These are phyloP conservation scores for Myriosclerotinia scirpicola DNA, from an alignment of 2,329 filamentous ascomycete species.

Conservation along the genomic window DNA sequence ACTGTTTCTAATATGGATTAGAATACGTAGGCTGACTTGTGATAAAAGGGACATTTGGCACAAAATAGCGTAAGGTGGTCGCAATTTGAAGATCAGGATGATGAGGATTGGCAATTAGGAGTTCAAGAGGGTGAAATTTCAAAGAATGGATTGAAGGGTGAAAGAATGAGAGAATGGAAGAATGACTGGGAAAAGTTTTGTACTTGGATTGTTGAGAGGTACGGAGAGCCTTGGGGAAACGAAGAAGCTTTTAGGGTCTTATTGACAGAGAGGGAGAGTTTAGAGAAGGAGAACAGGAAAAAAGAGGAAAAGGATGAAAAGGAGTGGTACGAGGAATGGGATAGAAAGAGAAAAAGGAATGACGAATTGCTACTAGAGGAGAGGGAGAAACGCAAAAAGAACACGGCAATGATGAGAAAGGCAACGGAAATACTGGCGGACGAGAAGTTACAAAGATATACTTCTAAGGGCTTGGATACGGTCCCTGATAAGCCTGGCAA, in stretches of 20 bases:
- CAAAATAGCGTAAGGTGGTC: slow-evolving; percentile 91
- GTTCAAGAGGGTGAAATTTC: slow-evolving; percentile 64
- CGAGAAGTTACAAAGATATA: background rate
- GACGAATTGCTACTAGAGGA: background rate
- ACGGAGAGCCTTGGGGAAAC: slow-evolving; percentile 34
- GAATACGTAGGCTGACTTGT: slow-evolving; percentile 8
- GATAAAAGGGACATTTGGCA: slow-evolving; percentile 53
- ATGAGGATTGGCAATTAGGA: slow-evolving; percentile 69
- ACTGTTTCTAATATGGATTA: background rate
- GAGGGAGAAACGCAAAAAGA: too few species aligned
- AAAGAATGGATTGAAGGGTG: slow-evolving; percentile 66
- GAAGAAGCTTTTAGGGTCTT: too few species aligned
- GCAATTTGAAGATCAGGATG: slow-evolving; percentile 73
- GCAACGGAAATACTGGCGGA: background rate
- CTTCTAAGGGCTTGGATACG: background rate
- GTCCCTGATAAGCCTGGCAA: background rate
- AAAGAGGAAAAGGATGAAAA: too few species aligned
- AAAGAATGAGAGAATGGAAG: slow-evolving; percentile 73
- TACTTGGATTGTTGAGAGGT: slow-evolving; percentile 80
- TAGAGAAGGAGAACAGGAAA: too few species aligned
- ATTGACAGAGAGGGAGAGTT: too few species aligned
- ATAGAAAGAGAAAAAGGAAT: background rate
- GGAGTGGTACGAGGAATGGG: too few species aligned
- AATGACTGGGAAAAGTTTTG: slow-evolving; percentile 84
- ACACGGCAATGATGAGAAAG: background rate